phyloP scores from a whole-genome alignment of 306 rosid genomes.

The Vigna angularis region DNA sequence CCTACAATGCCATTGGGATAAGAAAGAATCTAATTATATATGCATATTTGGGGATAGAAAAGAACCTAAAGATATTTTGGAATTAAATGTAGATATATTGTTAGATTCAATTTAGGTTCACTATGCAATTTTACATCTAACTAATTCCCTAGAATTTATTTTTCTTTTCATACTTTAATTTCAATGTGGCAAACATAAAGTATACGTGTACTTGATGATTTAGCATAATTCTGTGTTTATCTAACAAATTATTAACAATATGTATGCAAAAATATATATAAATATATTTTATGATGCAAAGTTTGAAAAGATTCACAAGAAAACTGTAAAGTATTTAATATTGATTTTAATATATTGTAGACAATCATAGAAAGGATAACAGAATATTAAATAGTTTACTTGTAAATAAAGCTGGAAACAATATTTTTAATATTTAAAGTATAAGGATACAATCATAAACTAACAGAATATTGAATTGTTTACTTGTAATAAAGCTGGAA shows the following conservation, averaged over 20 bases:
- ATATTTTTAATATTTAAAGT: too few species aligned
- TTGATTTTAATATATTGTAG: neutral
- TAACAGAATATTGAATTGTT: too few species aligned
- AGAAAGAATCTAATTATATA: neutral
- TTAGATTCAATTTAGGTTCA: neutral
- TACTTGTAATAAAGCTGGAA: too few species aligned
- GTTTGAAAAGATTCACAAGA: too few species aligned
- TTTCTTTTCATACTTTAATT: neutral
- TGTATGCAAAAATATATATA: neutral
- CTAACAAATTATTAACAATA: neutral
- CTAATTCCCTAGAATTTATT: neutral
- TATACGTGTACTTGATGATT: neutral
- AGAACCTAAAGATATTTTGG: neutral
- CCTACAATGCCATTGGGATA: neutral
- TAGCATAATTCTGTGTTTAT: neutral
- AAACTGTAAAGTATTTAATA: neutral
- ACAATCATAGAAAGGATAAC: neutral
- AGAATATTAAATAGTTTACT: neutral
- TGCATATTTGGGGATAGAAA: neutral
- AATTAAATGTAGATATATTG: neutral
- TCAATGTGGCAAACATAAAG: neutral
- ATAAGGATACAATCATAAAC: too few species aligned
- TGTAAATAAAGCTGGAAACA: neutral
- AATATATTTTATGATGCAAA: too few species aligned
- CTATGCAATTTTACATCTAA: neutral